These are phyloP conservation scores for Anethum foeniculum DNA, from an alignment of 140 eudicot genomes.

Conservation along the genomic window DNA sequence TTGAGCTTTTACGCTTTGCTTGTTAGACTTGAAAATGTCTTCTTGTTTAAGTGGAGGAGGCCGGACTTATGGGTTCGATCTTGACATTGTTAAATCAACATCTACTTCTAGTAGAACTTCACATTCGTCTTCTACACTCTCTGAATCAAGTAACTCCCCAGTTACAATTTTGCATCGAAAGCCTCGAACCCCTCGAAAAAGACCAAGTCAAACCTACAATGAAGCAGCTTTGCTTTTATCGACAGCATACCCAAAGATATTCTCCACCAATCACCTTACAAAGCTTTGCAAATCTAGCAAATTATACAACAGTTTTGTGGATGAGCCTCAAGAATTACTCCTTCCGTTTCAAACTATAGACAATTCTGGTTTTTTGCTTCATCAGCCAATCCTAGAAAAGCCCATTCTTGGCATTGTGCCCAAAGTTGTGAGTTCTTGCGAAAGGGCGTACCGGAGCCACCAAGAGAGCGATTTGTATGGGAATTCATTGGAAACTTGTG, in stretches of 20 bases:
- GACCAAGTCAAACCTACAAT: constrained; percentile 89
- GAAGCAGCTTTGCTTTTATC: constrained; percentile 88
- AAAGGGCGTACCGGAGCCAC: constrained; percentile 24
- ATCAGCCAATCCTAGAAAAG: constrained; percentile 22
- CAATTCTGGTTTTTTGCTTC: constrained; percentile 31
- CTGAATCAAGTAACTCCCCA: constrained; percentile 75
- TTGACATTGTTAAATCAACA: constrained; percentile 48
- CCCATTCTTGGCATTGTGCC: constrained; percentile 29
- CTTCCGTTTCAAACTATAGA: constrained; percentile 34
- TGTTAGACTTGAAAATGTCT: constrained; percentile 31
- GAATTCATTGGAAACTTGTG: constrained; percentile 24
- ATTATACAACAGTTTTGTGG: constrained; percentile 22
- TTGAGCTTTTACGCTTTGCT: neutral
- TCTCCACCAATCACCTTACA: constrained; percentile 48
- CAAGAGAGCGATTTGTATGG: constrained; percentile 28
- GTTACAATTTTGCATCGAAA: constrained; percentile 50
- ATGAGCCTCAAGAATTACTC: constrained; percentile 48
- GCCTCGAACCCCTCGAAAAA: constrained; percentile 78
- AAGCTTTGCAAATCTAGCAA: constrained; percentile 45
- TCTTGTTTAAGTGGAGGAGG: constrained; percentile 60
- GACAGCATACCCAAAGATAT: constrained; percentile 76
- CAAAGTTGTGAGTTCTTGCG: constrained; percentile 23
- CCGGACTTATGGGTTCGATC: constrained; percentile 50
- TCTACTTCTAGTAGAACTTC: constrained; percentile 36
- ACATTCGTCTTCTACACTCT: constrained; percentile 62